phyloP scores from a whole-genome alignment of 192 early-diverging fungal species.

The Glomus cerebriforme region DNA sequence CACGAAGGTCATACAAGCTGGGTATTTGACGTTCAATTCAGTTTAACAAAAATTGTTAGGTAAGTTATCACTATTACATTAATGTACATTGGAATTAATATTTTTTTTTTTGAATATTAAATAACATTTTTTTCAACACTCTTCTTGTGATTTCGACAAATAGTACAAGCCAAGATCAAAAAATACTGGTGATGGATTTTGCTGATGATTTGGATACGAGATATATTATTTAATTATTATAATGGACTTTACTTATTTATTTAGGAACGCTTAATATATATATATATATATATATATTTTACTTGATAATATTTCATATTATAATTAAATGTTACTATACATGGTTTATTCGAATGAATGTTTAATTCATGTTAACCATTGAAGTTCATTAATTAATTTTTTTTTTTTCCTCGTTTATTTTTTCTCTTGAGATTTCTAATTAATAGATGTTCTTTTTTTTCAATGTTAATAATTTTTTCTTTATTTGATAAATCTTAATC shows the following conservation, averaged over 20 bases:
- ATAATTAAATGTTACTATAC: not conserved
- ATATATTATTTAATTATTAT: constrained; percentile 25
- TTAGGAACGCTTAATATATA: not conserved
- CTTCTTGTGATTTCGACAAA: not conserved
- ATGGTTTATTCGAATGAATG: no score
- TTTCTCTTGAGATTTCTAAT: not conserved
- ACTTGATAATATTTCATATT: no score
- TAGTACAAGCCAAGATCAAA: constrained; percentile 50
- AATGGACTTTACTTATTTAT: not conserved
- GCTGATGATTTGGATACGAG: constrained; percentile 40
- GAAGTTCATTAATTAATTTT: no score
- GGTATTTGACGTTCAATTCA: constrained; percentile 97
- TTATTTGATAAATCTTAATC: not conserved
- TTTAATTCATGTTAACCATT: not conserved
- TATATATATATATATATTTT: no score
- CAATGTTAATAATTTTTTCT: not conserved
- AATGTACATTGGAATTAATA: not conserved
- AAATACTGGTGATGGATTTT: constrained; percentile 51
- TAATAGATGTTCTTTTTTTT: not conserved
- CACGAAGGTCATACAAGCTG: constrained; percentile 83
- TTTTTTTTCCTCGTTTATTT: not conserved
- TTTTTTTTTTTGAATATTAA: constrained; percentile 12
- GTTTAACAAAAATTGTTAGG: constrained; percentile 78
- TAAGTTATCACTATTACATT: constrained; percentile 30
- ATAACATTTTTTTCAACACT: not conserved